Conservation (phyloP, 805 yeast genomes). For the Wickerhamiella lipophila region DNA sequence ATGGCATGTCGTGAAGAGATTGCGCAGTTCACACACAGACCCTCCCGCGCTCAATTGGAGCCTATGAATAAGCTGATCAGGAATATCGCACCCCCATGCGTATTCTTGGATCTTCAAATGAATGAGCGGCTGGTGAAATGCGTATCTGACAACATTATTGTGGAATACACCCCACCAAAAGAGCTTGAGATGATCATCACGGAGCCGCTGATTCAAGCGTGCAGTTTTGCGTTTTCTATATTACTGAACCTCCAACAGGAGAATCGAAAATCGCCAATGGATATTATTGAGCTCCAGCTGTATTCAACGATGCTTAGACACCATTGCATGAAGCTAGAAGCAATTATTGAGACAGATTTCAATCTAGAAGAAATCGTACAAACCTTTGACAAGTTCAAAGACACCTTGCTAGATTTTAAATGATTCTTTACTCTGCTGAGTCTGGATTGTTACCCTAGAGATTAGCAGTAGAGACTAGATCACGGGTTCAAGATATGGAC, state of each 20-base stretch:
- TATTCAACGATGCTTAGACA: neutral
- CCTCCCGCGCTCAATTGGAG: neutral
- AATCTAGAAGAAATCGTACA: neutral
- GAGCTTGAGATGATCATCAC: neutral
- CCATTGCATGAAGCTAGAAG: neutral
- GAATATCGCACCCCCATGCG: neutral
- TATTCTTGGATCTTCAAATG: neutral
- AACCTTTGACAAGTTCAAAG: neutral
- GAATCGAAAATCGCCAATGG: neutral
- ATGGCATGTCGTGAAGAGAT: constrained; percentile 1
- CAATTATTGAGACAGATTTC: neutral
- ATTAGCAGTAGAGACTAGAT: no score
- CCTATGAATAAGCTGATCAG: neutral
- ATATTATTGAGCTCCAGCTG: neutral
- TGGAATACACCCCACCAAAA: constrained; percentile 2
- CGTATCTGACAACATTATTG: neutral
- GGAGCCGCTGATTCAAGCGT: neutral
- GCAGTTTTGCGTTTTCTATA: neutral
- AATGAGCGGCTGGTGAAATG: neutral
- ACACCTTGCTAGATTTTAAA: neutral
- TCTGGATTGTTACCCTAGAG: no score
- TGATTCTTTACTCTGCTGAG: neutral
- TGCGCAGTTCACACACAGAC: neutral
- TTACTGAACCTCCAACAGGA: neutral
- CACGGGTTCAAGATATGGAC: no score